Conservation (phyloP, 345 rosid genomes). For the Conringia planisiliqua region DNA sequence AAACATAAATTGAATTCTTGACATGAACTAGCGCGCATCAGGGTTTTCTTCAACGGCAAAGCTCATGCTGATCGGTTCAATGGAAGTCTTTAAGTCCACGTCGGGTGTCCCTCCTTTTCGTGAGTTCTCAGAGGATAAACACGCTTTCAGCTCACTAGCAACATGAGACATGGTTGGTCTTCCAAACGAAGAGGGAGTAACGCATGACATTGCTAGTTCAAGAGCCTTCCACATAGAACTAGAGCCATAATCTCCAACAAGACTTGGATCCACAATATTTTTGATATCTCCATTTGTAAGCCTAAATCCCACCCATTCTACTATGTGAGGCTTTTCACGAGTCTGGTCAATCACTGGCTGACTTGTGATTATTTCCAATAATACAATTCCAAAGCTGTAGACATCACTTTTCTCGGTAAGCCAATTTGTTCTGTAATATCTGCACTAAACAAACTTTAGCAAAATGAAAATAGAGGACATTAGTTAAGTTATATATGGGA, state of each 20-base stretch:
- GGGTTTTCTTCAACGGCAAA: neutral
- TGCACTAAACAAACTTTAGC: neutral
- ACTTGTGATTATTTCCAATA: conserved; percentile 30
- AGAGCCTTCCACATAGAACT: conserved; percentile 36
- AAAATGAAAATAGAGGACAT: neutral
- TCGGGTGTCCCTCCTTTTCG: neutral
- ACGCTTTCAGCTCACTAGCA: conserved; percentile 28
- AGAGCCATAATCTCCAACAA: conserved; percentile 23
- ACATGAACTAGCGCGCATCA: neutral
- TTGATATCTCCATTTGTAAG: conserved; percentile 33
- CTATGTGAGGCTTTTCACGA: conserved; percentile 16
- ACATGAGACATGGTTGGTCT: conserved; percentile 39
- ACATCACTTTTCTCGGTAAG: neutral
- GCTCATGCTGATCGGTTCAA: neutral
- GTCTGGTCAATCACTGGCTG: conserved; percentile 20
- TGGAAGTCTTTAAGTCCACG: neutral
- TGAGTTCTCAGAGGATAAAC: neutral
- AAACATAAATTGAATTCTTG: neutral
- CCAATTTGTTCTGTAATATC: neutral
- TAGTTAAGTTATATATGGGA: neutral
- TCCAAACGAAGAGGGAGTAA: neutral
- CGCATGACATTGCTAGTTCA: conserved; percentile 41
- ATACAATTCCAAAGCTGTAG: neutral
- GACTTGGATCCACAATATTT: conserved; percentile 37
- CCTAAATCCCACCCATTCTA: conserved; percentile 29